A percentile compares a stretch with the other conserved stretches of the same genome.
These are phyloP conservation scores for Coemansia sp. DNA, from an alignment of 192 early-diverging fungal genomes.

Conservation along the genomic window DNA sequence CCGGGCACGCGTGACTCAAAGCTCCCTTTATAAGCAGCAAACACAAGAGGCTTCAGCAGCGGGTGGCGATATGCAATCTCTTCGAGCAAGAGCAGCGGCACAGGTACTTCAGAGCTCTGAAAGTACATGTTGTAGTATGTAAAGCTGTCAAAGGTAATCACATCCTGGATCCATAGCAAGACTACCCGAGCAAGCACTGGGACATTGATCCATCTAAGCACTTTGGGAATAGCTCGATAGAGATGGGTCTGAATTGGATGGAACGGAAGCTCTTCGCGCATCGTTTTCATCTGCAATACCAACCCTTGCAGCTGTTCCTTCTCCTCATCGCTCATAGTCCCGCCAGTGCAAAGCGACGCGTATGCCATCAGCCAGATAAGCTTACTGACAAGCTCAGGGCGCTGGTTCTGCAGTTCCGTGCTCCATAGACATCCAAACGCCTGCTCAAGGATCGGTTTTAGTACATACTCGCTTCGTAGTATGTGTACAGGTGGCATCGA, in stretches of 20 bases:
- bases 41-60: slow-evolving; percentile 64
- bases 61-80: slow-evolving; percentile 75
- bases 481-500: slow-evolving; percentile 12
- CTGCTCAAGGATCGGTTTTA: slow-evolving; percentile 41
- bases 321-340: slow-evolving; percentile 5
- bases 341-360: slow-evolving; percentile 20
- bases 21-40: slow-evolving; percentile 60
- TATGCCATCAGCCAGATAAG: slow-evolving; percentile 51
- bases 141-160: slow-evolving; percentile 58
- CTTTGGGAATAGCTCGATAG: slow-evolving; percentile 23
- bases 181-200: slow-evolving; percentile 44
- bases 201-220: slow-evolving; percentile 33
- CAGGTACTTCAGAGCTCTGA: slow-evolving; percentile 59
- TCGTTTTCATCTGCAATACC: slow-evolving; percentile 30
- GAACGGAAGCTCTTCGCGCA: slow-evolving; percentile 24
- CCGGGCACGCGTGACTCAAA: slow-evolving; percentile 57
- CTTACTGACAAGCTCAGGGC: slow-evolving; percentile 26
- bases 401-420: slow-evolving; percentile 7
- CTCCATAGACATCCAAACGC: slow-evolving; percentile 46
- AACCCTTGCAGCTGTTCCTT: slow-evolving; percentile 22
- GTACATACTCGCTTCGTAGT: slow-evolving; percentile 31
- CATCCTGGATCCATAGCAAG: slow-evolving; percentile 62
- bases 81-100: slow-evolving; percentile 67
- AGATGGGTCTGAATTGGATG: slow-evolving; percentile 33
- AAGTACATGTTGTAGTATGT: slow-evolving; percentile 71